Base-by-base conservation (phyloP, 495 filamentous ascomycete species). In the Halenospora varia region DNA sequence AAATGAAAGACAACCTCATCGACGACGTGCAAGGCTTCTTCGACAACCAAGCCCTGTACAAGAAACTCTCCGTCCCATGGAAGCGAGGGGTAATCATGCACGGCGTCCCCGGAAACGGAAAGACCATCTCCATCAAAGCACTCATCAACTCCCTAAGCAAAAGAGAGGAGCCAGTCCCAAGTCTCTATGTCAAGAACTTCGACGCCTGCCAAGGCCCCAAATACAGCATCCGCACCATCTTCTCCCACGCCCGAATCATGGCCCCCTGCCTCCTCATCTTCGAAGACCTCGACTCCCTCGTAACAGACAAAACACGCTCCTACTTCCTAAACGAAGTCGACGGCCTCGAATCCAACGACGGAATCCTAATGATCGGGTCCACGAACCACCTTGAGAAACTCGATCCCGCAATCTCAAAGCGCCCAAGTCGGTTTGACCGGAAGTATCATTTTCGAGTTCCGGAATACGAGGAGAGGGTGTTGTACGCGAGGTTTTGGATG, bases 281-380 rank as follows among this genome's bases (percentile, higher is more conserved):
- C 25, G 85, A 88, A 66, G 85, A 88, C 59, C 75, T 88, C 22
- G 85, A 88, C 60, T 80, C 75, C 26, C 65, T 87, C 11, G 76
- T 87, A 8, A 75, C 72, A 0, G 73, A 75, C 44, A 54, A 59
- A 10, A 76, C 79, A 19, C 71, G 83, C 9, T 80, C 75, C 54
- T 88, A 84, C 68, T 88, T 89, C 65, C 72, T 89, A 29, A 88
- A 88, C 61, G 82, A 88, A 61, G 77, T 88, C 2, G 86, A 88
- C 61, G 86, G 86, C 1, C 68, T 88, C 20, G 82, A 82, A 60
- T 75, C 71, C 59, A 88, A 88, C 59, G 78, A 86, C 62, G 84
- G 83, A 42, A 83, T 87, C 53, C 74, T 86, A 59, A 85, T 87
- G 68, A 66, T 88, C 25, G 84, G 78, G 4, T 79, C 72, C 45